These are phyloP conservation scores for Eremothecium sinecaudum DNA, from an alignment of 1,139 yeast species.

Conservation along the genomic window DNA sequence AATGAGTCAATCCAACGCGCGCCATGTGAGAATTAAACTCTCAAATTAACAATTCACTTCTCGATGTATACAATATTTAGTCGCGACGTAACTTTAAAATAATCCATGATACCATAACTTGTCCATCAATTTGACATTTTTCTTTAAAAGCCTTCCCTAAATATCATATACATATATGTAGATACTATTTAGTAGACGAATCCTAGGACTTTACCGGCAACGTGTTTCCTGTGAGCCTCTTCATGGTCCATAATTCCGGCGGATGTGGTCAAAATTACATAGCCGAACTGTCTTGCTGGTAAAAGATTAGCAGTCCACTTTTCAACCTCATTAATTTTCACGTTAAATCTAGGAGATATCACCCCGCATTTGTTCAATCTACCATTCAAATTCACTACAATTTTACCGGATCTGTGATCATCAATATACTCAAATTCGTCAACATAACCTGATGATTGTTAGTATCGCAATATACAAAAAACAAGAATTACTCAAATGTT, in stretches of 20 bases:
- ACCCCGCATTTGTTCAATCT: slow-evolving; percentile 98
- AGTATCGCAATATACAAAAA: too few species aligned
- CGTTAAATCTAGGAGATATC: slow-evolving; percentile 95
- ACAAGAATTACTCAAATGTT: too few species aligned
- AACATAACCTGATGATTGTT: slow-evolving; percentile 68
- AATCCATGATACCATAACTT: too few species aligned
- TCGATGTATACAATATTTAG: too few species aligned
- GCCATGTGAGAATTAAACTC: too few species aligned
- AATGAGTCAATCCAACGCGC: too few species aligned
- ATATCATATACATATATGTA: too few species aligned
- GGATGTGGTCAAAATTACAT: slow-evolving; percentile 92
- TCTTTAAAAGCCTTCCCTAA: too few species aligned
- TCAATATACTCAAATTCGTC: slow-evolving; percentile 98
- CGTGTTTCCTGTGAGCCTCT: slow-evolving; percentile 99
- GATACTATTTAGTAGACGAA: slow-evolving; percentile 62
- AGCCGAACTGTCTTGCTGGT: slow-evolving; percentile 99
- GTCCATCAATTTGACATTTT: too few species aligned
- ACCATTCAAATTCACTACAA: slow-evolving; percentile 92
- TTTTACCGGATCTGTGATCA: slow-evolving; percentile 98
- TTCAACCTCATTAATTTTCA: slow-evolving; percentile 84
- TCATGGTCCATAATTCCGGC: slow-evolving; percentile 99
- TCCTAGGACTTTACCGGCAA: slow-evolving; percentile 94
- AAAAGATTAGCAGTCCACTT: slow-evolving; percentile 96
- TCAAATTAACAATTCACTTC: too few species aligned
- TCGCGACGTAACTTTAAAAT: too few species aligned